Percentiles rank a stretch among this genome's conserved stretches.
Conservation (phyloP, 2,329 filamentous ascomycete species). For the Alternaria sp. region DNA sequence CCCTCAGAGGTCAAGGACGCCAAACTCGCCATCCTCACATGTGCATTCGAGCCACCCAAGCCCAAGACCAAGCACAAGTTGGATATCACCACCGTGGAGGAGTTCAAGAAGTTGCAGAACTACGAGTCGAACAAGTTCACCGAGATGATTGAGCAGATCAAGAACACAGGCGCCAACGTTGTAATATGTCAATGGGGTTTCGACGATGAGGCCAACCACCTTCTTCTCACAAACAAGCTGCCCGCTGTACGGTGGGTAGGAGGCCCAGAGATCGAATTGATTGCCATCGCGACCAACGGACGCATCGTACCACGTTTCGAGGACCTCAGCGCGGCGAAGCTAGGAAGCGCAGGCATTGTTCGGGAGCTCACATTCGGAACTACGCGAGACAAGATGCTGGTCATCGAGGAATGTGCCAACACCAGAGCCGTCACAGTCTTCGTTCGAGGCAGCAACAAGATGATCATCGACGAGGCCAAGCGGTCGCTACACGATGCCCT, state of each 20-base stretch:
- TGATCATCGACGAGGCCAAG: constrained; percentile 99
- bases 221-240: constrained; percentile 93
- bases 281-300: constrained; percentile 97
- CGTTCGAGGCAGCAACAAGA: constrained; percentile 98
- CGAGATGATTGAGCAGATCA: constrained; percentile 99
- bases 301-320: constrained; percentile 97
- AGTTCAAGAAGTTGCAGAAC: constrained; percentile 96
- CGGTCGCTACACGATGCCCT: constrained; percentile 96
- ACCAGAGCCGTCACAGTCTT: constrained; percentile 96
- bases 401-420: constrained; percentile 99
- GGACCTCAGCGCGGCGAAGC: constrained; percentile 88
- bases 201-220: constrained; percentile 97
- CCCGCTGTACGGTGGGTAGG: constrained; percentile 98
- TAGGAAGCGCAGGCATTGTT: constrained; percentile 88
- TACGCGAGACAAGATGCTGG: constrained; percentile 98
- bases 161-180: constrained; percentile 94
- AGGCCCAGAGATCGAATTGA: constrained; percentile 96
- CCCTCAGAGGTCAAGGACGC: constrained; percentile 92
- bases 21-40: constrained; percentile 96
- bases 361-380: constrained; percentile 97
- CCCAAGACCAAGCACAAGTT: constrained; percentile 99
- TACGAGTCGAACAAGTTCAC: constrained; percentile 97
- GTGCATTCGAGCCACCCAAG: constrained; percentile 98
- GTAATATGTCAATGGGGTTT: constrained; percentile 99
- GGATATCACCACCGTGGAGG: constrained; percentile 94